phyloP scores from a whole-genome alignment of 208 protist species.

The Leishmania lainsoni region DNA sequence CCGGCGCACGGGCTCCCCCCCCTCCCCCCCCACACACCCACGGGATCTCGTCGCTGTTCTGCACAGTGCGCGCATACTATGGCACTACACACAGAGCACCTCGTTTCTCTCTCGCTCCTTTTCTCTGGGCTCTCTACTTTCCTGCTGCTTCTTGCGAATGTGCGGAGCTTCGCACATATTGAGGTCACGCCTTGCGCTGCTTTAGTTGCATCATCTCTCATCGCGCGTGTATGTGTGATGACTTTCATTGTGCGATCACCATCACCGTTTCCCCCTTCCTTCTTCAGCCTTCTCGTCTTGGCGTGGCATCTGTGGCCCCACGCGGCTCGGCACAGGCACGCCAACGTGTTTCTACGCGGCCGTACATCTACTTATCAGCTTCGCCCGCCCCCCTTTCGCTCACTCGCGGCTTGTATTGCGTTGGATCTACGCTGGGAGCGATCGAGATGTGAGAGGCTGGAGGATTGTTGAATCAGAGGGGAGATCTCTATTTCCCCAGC shows the following conservation, averaged over 20 bases:
- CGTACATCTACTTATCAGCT: conserved; percentile 1
- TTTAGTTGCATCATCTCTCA: not conserved
- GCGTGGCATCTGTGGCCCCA: not conserved
- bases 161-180: not conserved
- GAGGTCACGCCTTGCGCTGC: not conserved
- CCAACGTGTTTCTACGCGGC: not conserved
- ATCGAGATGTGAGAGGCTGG: not conserved
- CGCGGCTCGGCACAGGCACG: not conserved
- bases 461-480: too few relatives aligned
- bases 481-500: too few relatives aligned
- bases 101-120: not conserved
- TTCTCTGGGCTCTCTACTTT: not conserved
- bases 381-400: not conserved
- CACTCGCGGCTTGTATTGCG: not conserved
- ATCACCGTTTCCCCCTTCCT: not conserved
- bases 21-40: not conserved
- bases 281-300: not conserved
- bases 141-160: not conserved
- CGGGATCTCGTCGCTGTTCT: not conserved
- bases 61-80: not conserved
- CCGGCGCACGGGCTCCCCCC: not conserved
- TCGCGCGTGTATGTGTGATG: not conserved
- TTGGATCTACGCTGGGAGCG: not conserved
- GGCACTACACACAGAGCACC: not conserved
- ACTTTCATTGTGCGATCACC: not conserved